Base-by-base conservation (phyloP, 2,329 filamentous ascomycete genomes). In the Colletotrichum sp. region DNA sequence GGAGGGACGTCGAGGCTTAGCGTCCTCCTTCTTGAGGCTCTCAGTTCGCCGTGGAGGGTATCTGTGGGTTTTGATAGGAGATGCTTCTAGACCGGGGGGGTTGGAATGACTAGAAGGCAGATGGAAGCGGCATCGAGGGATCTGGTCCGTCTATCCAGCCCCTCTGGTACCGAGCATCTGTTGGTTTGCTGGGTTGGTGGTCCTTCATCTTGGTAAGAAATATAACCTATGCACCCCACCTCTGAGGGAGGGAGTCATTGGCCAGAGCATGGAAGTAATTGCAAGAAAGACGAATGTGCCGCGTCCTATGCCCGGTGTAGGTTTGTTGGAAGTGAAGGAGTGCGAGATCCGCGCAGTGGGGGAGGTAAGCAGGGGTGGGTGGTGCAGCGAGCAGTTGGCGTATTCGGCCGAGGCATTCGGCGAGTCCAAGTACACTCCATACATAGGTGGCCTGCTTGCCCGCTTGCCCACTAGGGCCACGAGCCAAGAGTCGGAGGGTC, bases 11-110 rank as follows among this genome's bases (percentile, higher is more conserved):
- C 61, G 69, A 16, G 43, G 43, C 54, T 58, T 66, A 58, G 62
- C 62, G 62, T 31, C 33, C 33, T 51, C 24, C 71, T 63, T 27
- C 55, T 71, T 66, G 68, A 70, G 62, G 71, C 71, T 73, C 57
- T 57, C 71, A 38, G 18, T 62, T 70, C 59, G 55, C 21, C 33
- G 62, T 34, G 31, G 67, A 69, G 66, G 61, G 57, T 71, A 54
- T 33, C 34, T 18, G 16, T 18, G 6, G 31, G 61, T 31, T 57
- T 24, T 63, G 58, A 69, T 69, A 61, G 66, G 66, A 61, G 38
- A 55, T 8, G 27, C 13, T n/a, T 13, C 15, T 38, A 33, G 31
- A 55, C 21, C 24, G 24, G 27, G 62, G 29, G 36, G 61, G 34
- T 33, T 66, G 68, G 54, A 63, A 62, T 62, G 65, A 18, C 38